Evolutionary conservation across 2,329 filamentous ascomycete genomes (phyloP).

Genomic region (Aspergillus ruber): DNA sequence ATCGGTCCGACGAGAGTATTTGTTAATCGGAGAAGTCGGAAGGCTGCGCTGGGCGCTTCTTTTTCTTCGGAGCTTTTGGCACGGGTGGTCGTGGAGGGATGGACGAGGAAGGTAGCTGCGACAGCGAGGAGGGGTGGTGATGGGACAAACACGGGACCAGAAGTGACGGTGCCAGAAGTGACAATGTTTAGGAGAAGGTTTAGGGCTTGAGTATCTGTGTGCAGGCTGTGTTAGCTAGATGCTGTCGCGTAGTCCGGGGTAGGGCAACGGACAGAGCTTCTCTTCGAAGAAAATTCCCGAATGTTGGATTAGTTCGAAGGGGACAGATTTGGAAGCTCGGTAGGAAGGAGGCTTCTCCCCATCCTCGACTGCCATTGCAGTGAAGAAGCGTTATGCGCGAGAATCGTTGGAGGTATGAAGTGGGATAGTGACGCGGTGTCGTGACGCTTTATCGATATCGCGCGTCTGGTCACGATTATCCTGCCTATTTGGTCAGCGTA

Average conservation of each 20-base stretch:
- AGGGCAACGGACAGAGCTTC: conserved; percentile 52
- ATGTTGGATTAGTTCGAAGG: conserved; percentile 59
- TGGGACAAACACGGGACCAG: conserved; percentile 55
- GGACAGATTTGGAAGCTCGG: conserved; percentile 50
- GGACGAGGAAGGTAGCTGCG: conserved; percentile 72
- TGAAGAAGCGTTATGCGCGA: not conserved
- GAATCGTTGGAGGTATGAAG: too few relatives aligned
- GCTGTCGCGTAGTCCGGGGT: conserved; percentile 1
- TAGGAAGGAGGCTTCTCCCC: conserved; percentile 33
- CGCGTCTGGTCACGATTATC: too few relatives aligned
- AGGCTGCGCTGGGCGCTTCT: conserved; percentile 59
- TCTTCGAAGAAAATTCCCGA: conserved; percentile 70
- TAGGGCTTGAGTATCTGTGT: conserved; percentile 52
- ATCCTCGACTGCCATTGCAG: conserved; percentile 14
- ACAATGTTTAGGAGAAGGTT: conserved; percentile 51
- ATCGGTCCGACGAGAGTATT: conserved; percentile 60
- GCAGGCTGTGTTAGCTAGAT: conserved; percentile 5
- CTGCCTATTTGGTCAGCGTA: too few relatives aligned
- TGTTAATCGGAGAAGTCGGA: conserved; percentile 64
- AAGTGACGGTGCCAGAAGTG: conserved; percentile 26
- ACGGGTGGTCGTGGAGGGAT: conserved; percentile 72
- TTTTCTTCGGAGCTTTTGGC: conserved; percentile 55
- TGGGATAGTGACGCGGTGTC: too few relatives aligned
- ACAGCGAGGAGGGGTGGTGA: conserved; percentile 68
- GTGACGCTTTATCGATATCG: too few relatives aligned